Evolutionary conservation across 352 stramenopile species (phyloP), one percentile per base, ranked within the genome.

Genomic region (Globisporangium solare): DNA sequence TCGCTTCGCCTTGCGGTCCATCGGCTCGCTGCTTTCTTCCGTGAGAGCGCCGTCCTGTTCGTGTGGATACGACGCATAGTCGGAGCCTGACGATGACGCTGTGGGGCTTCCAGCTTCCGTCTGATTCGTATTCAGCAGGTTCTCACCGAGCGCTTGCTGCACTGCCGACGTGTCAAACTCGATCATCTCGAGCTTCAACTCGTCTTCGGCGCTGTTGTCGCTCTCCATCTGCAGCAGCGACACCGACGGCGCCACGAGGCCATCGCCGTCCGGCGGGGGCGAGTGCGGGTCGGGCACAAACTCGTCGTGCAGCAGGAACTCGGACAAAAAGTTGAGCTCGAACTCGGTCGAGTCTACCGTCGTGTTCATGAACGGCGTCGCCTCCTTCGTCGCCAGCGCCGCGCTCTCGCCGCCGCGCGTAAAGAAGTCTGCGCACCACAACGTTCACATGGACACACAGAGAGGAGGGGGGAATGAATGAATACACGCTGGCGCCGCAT

Each of bases 261-360:
- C 50, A 15, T 62, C 49, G 31, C 50, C 51, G 14, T n/a, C 17
- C 15, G 12, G 14, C 1, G 58, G n/a, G 2, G 59, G 59, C 41
- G 59, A 65, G 14, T 56, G 45, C 35, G 68, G 51, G 13, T 64
- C 54, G 14, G 61, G 27, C n/a, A 54, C 37, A 22, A 74, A 65
- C 42, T 72, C 60, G 21, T 76, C 72, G 21, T 76, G 70, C 12
- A 72, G 60, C 35, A 87, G 56, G 2, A 84, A 73, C 32, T 84
- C 70, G 1, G 70, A 79, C 17, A 87, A 66, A 42, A 87, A 79
- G 48, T 47, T 70, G 40, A 76, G 54, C 31, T 79, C 70, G 24
- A 75, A 58, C 22, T 79, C 67, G 21, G 50, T 51, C 15, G 40
- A 43, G 7, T 43, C 39, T 6, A 43, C 18, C 13, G 17, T 43